Evolutionary conservation across 345 rosid genomes (phyloP), one percentile per base, ranked within the genome.

Genomic region (Aurinia saxatilis): DNA sequence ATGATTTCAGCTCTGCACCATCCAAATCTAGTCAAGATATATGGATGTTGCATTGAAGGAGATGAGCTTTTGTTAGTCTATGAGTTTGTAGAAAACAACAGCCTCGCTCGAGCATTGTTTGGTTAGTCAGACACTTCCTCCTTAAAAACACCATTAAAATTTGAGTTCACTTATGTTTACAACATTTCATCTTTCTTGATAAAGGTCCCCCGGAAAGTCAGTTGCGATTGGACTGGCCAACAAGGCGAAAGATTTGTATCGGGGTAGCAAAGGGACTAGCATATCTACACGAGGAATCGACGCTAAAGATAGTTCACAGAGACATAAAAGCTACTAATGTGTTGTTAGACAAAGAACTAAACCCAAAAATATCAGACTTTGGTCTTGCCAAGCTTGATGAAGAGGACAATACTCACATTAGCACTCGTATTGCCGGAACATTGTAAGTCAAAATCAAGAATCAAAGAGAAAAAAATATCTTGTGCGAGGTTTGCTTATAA

Each of bases 1-100:
- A 76, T 78, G 77, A 72, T 82, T 36, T 76, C 88, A 10, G 80
- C 81, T 67, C 68, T 82, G 23, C 75, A 78, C 8, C 84, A 82
- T 25, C 77, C 79, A 5, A 73, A 76, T 65, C 77, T 82, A 0
- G 79, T 80, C 9, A 78, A 74, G 58, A 38, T 82, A 36, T 69
- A 76, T 57, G 84, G 81, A 61, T 80, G 74, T 50, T 80, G 81
- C 21, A 63, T 80, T 30, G 83, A 80, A 76, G 74, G 61, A 14
- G 65, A 80, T 41, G 80, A 82, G 11, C 58, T 82, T 34, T 51
- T 82, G 68, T 7, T 82, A 48, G 56, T 80, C 15, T 82, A 82
- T 2, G 81, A 82, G 73, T 82, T 70, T 70, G 37, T 82, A 64
- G 76, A 74, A 59, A 80, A 80, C 64, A 80, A 82, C 59, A 53